A percentile compares a stretch with the other conserved stretches of the same genome.
Conservation (phyloP, 805 yeast species). For the Ogataea parapolymorpha region DNA sequence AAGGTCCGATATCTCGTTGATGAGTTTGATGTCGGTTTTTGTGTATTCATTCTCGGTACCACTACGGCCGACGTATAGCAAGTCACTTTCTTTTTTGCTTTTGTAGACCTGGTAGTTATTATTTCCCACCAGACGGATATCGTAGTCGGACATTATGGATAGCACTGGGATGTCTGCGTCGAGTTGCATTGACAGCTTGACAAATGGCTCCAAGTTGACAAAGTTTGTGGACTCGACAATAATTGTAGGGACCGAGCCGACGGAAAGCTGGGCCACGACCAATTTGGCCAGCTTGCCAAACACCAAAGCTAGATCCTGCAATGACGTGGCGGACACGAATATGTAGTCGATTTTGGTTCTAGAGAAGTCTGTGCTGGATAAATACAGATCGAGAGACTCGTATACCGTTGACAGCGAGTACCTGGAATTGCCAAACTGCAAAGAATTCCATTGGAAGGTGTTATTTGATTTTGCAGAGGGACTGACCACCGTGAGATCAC, state of each 20-base stretch:
- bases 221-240: slow-evolving; percentile 70
- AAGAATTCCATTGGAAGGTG: slow-evolving; percentile 31
- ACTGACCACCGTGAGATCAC: slow-evolving; percentile 41
- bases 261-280: slow-evolving; percentile 28
- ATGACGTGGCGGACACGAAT: slow-evolving; percentile 44
- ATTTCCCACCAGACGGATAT: slow-evolving; percentile 41
- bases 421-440: slow-evolving; percentile 33
- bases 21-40: slow-evolving; percentile 37
- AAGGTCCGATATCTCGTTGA: slow-evolving; percentile 36
- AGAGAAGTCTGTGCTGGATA: slow-evolving; percentile 12
- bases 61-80: slow-evolving; percentile 40
- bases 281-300: slow-evolving; percentile 37
- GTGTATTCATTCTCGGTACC: slow-evolving; percentile 44
- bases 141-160: slow-evolving; percentile 62
- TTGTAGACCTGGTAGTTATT: slow-evolving; percentile 35
- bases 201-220: slow-evolving; percentile 69
- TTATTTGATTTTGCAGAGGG: slow-evolving; percentile 18
- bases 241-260: slow-evolving; percentile 43
- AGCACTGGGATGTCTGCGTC: slow-evolving; percentile 38
- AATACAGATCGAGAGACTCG: slow-evolving; percentile 27
- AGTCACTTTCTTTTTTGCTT: slow-evolving; percentile 41
- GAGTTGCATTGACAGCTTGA: slow-evolving; percentile 40
- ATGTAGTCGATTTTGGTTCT: slow-evolving; percentile 39
- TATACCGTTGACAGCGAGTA: slow-evolving; percentile 23
- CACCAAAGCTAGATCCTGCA: slow-evolving; percentile 48